A percentile compares a stretch with the other conserved stretches of the same genome.
Conservation (phyloP, 2,329 filamentous ascomycete genomes). For the Aspergillus costaricaensis region DNA sequence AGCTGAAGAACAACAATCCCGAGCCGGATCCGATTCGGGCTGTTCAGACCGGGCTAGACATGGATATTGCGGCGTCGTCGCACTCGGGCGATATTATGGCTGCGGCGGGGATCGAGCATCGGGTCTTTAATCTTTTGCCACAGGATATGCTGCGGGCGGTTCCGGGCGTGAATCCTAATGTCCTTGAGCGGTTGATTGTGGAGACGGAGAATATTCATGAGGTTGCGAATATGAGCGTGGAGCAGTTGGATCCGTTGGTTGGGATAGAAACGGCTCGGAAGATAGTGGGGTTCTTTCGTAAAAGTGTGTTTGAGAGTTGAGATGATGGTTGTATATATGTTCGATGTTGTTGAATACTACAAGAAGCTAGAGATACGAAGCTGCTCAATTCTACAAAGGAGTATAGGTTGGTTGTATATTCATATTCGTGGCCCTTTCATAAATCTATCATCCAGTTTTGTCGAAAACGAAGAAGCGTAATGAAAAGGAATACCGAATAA, state of each 20-base stretch:
- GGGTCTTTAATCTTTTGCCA: conserved; percentile 78
- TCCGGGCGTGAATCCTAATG: conserved; percentile 80
- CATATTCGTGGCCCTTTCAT: conserved; percentile 38
- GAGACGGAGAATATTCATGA: conserved; percentile 76
- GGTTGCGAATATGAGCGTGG: conserved; percentile 80
- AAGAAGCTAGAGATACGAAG: not conserved
- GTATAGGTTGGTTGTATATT: conserved; percentile 20
- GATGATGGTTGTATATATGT: conserved; percentile 23
- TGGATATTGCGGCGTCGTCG: conserved; percentile 41
- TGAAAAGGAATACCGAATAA: conserved; percentile 24
- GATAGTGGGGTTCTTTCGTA: conserved; percentile 79
- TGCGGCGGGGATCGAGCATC: conserved; percentile 56
- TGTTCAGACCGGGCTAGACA: conserved; percentile 76
- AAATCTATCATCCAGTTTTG: conserved; percentile 34
- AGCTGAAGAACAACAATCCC: conserved; percentile 82
- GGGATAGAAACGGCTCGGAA: conserved; percentile 75
- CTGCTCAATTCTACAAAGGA: conserved; percentile 2
- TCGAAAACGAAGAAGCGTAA: conserved; percentile 27
- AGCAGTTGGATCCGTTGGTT: conserved; percentile 71
- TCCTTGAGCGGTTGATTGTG: conserved; percentile 70
- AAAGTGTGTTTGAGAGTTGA: conserved; percentile 55
- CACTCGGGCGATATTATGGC: conserved; percentile 55
- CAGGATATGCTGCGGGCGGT: conserved; percentile 88
- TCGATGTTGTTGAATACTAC: conserved; percentile 2
- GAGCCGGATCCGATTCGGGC: conserved; percentile 91